Evolutionary conservation across 2,329 filamentous ascomycete species (phyloP).

Genomic region (Acephala macrosclerotiorum): DNA sequence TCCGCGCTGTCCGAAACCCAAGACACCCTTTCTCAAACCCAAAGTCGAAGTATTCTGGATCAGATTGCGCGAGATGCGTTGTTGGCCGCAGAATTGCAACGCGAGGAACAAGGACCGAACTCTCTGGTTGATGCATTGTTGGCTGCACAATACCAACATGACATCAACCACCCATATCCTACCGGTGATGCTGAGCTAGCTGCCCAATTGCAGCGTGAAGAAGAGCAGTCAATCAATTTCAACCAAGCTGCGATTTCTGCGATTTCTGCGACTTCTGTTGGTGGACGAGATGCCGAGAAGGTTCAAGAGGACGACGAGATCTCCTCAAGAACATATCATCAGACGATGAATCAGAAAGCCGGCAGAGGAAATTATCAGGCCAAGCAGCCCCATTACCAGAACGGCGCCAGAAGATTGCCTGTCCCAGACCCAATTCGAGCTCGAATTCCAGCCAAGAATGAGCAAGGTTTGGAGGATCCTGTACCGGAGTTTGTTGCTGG

Average conservation of each 20-base stretch:
- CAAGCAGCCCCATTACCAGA: background rate
- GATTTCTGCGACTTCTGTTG: background rate
- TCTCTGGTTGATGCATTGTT: background rate
- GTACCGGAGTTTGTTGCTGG: conserved; percentile 31
- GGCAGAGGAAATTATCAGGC: conserved; percentile 3
- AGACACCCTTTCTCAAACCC: too few relatives aligned
- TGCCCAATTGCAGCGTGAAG: too few relatives aligned
- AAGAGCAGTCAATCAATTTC: too few relatives aligned
- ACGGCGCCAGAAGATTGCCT: background rate
- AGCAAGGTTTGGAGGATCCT: conserved; percentile 23
- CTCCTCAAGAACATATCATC: conserved; percentile 31
- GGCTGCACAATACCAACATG: background rate
- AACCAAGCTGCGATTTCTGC: too few relatives aligned
- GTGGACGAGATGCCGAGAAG: background rate
- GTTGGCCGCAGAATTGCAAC: too few relatives aligned
- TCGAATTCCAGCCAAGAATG: background rate
- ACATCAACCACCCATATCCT: too few relatives aligned
- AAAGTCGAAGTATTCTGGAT: too few relatives aligned
- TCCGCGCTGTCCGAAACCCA: too few relatives aligned
- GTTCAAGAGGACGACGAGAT: conserved; percentile 28
- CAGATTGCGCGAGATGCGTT: too few relatives aligned
- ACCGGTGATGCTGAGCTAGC: too few relatives aligned
- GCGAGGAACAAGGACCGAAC: background rate
- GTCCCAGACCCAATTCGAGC: background rate
- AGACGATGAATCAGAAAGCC: conserved; percentile 39